phyloP scores from a whole-genome alignment of 1,284 basidiomycete species.

The Salmacisia buchloeana region DNA sequence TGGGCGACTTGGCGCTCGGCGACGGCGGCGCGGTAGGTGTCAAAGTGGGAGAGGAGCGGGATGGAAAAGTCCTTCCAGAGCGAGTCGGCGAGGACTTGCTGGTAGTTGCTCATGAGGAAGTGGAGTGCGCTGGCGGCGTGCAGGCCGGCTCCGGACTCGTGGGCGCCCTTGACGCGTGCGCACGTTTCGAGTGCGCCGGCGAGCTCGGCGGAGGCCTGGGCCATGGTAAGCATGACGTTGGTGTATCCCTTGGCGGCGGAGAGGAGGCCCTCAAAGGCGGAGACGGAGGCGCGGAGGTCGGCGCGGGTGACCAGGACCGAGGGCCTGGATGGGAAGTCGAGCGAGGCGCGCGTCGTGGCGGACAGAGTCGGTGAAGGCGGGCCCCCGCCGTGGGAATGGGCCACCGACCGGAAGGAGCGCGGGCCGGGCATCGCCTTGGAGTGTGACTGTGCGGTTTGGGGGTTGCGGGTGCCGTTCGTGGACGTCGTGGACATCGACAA shows the following conservation, averaged over 20 bases:
- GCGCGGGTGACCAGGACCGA: conserved; percentile 74
- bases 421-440: neutral
- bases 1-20: conserved; percentile 51
- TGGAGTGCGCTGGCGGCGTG: conserved; percentile 63
- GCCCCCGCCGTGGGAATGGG: neutral
- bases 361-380: conserved; percentile 30
- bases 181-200: conserved; percentile 60
- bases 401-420: conserved; percentile 6
- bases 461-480: neutral
- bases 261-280: conserved; percentile 78
- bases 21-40: conserved; percentile 70
- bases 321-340: conserved; percentile 61
- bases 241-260: conserved; percentile 75
- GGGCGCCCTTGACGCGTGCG: conserved; percentile 44
- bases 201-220: conserved; percentile 75
- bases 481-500: neutral
- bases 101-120: conserved; percentile 85
- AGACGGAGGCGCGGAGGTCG: conserved; percentile 69
- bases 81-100: conserved; percentile 80
- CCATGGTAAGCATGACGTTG: conserved; percentile 72
- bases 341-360: conserved; percentile 55
- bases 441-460: neutral
- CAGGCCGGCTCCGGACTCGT: conserved; percentile 32
- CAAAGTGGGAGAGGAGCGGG: conserved; percentile 75
- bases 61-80: conserved; percentile 85